Percentiles rank a stretch among this genome's conserved stretches.
Conservation (phyloP, 805 yeast species). For the Yarrowia sp. region DNA sequence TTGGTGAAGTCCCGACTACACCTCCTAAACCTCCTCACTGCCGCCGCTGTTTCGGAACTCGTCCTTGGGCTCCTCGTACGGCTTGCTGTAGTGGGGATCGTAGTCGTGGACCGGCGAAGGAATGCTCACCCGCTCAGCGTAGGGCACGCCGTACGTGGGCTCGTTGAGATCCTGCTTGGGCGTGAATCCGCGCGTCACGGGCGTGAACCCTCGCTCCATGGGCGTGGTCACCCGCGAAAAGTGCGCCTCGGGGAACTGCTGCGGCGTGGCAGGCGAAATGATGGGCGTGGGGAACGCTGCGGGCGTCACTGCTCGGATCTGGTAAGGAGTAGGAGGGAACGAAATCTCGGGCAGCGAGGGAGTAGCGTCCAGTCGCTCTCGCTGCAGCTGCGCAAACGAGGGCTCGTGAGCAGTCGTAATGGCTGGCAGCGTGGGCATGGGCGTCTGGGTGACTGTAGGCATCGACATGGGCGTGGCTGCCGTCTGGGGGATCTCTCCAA, state of each 20-base stretch:
- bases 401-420: slow-evolving; percentile 34
- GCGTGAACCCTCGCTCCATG: slow-evolving; percentile 33
- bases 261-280: slow-evolving; percentile 21
- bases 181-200: slow-evolving; percentile 2
- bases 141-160: slow-evolving; percentile 21
- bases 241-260: slow-evolving; percentile 35
- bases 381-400: slow-evolving; percentile 18
- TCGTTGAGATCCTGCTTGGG: slow-evolving; percentile 32
- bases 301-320: slow-evolving; percentile 27
- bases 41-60: slow-evolving; percentile 32
- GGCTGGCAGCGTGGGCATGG: slow-evolving; percentile 4
- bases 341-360: slow-evolving; percentile 25
- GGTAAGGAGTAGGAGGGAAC: slow-evolving; percentile 33
- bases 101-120: slow-evolving; percentile 30
- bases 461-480: slow-evolving; percentile 18
- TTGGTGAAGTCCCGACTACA: background rate
- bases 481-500: background rate
- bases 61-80: slow-evolving; percentile 30
- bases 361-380: slow-evolving; percentile 26
- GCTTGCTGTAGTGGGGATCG: slow-evolving; percentile 33
- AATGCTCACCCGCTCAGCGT: slow-evolving; percentile 23
- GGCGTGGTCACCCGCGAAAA: slow-evolving; percentile 13
- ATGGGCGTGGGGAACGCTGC: slow-evolving; percentile 34
- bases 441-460: slow-evolving; percentile 18
- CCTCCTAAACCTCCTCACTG: slow-evolving; percentile 7